Evolutionary conservation across 2,329 filamentous ascomycete genomes (phyloP), one percentile per base, ranked within the genome.

Genomic region (Calonectria ilicicola): DNA sequence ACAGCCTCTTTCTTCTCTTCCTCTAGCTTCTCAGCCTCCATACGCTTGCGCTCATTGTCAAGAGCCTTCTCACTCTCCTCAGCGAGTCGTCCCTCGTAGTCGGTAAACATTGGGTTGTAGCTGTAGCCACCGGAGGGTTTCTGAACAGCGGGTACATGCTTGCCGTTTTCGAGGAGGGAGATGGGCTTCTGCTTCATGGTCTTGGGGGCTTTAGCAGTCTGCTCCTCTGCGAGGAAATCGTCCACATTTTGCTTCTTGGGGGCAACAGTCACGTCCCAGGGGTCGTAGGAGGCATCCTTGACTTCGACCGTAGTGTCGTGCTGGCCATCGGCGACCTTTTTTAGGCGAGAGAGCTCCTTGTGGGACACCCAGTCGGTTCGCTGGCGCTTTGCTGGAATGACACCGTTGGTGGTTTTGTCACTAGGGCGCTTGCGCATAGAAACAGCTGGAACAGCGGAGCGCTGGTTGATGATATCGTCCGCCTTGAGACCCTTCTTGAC

Each of bases 61-160:
- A 98, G 87, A 17, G 93, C 96, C 84, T 94, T 95, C 69, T 92
- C 89, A 56, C 95, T 94, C 83, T 97, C 95, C 49, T 91, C 88
- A 23, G 90, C 89, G 53, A 98, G 86, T 19, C 96, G 90, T 10
- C 91, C 89, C 78, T 96, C 93, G 89, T 97, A 99, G 75, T 98
- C 95, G 75, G 91, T 90, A 78, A 97, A 97, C 7, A 91, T 87
- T 0, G 97, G 97, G 82, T 99, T 99, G 86, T 99, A 99, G 79
- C 95, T 98, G 83, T 93, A 95, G 72, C 95, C 95, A 19, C 93
- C 95, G 8, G 92, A 89, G 1, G 97, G 97, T 80, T 92, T 94
- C 73, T 90, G 88, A 0, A 99, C 93, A 3, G 95, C 92, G 1
- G 95, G 94, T 10, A 98, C 87, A 0, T 89, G 84, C 83, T 96